Percentiles rank a stretch among this genome's conserved stretches.
Evolutionary conservation across 768 basidiomycete genomes (phyloP).

Genomic region (Pisolithus marmoratus): DNA sequence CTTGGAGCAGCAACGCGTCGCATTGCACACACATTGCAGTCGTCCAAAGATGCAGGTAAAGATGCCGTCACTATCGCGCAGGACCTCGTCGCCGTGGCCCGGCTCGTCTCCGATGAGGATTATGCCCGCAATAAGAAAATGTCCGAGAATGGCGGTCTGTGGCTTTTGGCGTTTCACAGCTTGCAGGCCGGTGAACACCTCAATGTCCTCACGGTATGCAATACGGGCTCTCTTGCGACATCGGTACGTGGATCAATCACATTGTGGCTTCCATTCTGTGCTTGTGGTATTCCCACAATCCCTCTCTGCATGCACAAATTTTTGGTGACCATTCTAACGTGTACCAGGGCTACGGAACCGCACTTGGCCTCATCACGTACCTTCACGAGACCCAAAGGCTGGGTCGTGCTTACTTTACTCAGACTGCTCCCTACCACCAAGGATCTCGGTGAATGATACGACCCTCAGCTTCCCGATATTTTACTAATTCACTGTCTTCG

Average conservation of each 20-base stretch:
- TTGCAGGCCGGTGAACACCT: slow-evolving; percentile 42
- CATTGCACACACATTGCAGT: slow-evolving; percentile 46
- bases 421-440: slow-evolving; percentile 93
- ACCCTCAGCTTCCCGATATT: background rate
- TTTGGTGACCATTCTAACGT: background rate
- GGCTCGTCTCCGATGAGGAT: slow-evolving; percentile 79
- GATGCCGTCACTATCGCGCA: slow-evolving; percentile 44
- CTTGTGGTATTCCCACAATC: background rate
- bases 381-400: slow-evolving; percentile 76
- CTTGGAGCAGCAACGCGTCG: slow-evolving; percentile 81
- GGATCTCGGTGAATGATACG: slow-evolving; percentile 57
- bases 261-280: background rate
- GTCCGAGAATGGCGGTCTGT: slow-evolving; percentile 80
- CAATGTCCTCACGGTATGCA: slow-evolving; percentile 91
- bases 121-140: slow-evolving; percentile 81
- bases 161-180: slow-evolving; percentile 51
- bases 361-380: slow-evolving; percentile 88
- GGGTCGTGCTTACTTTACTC: slow-evolving; percentile 84
- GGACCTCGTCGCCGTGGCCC: slow-evolving; percentile 65
- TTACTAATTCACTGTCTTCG: background rate
- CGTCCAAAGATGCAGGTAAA: slow-evolving; percentile 32
- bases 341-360: slow-evolving; percentile 89
- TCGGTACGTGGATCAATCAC: slow-evolving; percentile 48
- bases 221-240: slow-evolving; percentile 94
- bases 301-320: slow-evolving; percentile 1